phyloP scores from a whole-genome alignment of 73 alveolate genomes.

The Tetrahymena elliotti region DNA sequence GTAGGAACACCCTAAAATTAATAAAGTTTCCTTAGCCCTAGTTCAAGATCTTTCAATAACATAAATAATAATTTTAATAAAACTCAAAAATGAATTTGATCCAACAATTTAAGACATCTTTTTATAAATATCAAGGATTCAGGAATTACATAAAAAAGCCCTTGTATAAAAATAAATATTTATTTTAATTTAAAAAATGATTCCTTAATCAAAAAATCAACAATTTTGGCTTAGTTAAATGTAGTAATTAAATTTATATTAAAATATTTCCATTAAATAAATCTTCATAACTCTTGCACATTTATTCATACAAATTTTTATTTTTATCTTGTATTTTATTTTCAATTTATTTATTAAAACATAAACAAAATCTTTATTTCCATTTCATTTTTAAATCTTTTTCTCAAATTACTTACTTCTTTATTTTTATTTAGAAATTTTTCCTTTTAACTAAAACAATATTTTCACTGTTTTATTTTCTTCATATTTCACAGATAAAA shows the following conservation, averaged over 20 bases:
- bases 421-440: too few species aligned
- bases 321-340: too few species aligned
- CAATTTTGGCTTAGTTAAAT: not conserved
- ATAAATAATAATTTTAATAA: too few species aligned
- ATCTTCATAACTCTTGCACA: not conserved
- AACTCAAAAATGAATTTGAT: not conserved
- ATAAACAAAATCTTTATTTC: too few species aligned
- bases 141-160: not conserved
- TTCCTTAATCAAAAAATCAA: not conserved
- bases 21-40: not conserved
- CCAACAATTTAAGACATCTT: not conserved
- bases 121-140: not conserved
- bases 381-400: too few species aligned
- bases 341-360: too few species aligned
- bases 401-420: too few species aligned
- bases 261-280: not conserved
- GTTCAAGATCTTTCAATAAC: not conserved
- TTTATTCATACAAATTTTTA: too few species aligned
- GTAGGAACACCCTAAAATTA: not conserved
- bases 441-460: too few species aligned
- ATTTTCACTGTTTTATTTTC: too few species aligned
- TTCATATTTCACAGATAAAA: too few species aligned
- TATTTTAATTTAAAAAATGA: not conserved
- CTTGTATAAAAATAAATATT: not conserved
- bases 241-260: not conserved